Evolutionary conservation across 108 stramenopile species (phyloP).

Genomic region (Skeletonema grethae): DNA sequence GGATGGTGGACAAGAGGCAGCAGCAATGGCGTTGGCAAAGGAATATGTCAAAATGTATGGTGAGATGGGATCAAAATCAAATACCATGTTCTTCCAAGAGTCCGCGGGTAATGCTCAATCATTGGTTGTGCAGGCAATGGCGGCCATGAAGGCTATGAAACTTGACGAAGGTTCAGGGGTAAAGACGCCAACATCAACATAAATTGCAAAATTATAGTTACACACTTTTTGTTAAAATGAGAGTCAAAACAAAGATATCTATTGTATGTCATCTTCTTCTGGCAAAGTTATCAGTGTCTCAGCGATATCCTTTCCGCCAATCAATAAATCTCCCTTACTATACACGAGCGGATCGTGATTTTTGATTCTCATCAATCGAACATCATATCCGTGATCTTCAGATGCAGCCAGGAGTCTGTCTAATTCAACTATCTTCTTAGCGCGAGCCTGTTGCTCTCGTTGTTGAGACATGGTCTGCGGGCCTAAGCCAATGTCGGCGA

Average conservation of each 20-base stretch:
- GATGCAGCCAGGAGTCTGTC: constrained; percentile 39
- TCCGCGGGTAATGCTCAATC: constrained; percentile 90
- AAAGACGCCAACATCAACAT: background rate
- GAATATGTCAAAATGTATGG: constrained; percentile 97
- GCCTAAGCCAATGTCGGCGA: constrained; percentile 58
- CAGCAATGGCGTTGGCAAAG: constrained; percentile 88
- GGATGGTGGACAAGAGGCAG: constrained; percentile 85
- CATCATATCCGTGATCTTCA: constrained; percentile 41
- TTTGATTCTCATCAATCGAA: constrained; percentile 44
- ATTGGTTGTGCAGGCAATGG: constrained; percentile 79
- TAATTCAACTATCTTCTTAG: constrained; percentile 52
- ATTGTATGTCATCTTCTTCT: background rate
- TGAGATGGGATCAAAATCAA: constrained; percentile 93
- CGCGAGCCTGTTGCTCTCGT: constrained; percentile 41
- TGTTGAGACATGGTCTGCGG: constrained; percentile 54
- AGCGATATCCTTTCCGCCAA: constrained; percentile 27
- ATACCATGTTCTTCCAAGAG: constrained; percentile 97
- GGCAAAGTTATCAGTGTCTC: background rate
- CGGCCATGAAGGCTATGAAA: constrained; percentile 58
- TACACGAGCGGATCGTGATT: constrained; percentile 48
- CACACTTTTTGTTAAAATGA: background rate
- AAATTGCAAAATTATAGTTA: background rate
- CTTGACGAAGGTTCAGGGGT: background rate
- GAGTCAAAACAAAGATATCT: background rate
- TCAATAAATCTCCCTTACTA: constrained; percentile 52